Evolutionary conservation across 768 basidiomycete species (phyloP).

Genomic region (Plicaturopsis crispa): DNA sequence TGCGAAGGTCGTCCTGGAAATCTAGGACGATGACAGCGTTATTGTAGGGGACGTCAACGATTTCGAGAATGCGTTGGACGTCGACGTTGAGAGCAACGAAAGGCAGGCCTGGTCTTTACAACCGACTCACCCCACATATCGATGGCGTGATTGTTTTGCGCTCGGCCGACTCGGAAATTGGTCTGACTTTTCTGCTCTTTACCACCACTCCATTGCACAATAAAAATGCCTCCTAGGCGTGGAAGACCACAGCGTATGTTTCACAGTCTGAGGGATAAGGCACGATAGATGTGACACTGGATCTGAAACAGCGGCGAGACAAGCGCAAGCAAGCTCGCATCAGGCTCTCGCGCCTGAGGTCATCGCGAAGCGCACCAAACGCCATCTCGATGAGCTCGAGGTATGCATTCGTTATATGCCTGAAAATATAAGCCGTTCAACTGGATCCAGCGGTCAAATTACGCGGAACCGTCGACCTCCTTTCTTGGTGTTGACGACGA

Average conservation of each 20-base stretch:
- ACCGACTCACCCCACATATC: neutral
- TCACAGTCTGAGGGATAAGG: too few species aligned
- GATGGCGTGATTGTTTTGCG: neutral
- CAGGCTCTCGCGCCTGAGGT: constrained; percentile 51
- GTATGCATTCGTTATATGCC: constrained; percentile 31
- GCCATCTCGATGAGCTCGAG: constrained; percentile 83
- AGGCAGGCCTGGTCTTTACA: too few species aligned
- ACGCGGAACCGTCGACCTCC: constrained; percentile 45
- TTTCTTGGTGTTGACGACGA: constrained; percentile 33
- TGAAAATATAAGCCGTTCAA: neutral
- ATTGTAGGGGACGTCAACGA: constrained; percentile 9
- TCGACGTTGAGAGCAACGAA: neutral
- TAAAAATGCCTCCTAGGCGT: constrained; percentile 40
- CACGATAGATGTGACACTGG: too few species aligned
- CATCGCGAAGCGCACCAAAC: constrained; percentile 66
- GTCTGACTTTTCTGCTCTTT: neutral
- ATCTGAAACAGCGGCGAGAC: constrained; percentile 44
- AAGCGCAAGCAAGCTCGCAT: constrained; percentile 32
- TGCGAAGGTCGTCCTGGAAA: neutral
- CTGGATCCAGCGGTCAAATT: constrained; percentile 61
- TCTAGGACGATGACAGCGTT: constrained; percentile 5
- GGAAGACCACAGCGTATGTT: constrained; percentile 41
- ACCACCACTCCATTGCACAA: too few species aligned
- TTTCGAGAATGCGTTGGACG: neutral
- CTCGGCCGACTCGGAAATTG: neutral